A percentile compares a stretch with the other conserved stretches of the same genome.
Conservation (phyloP, 2,329 filamentous ascomycete genomes). For the Fusarium ramigenum region DNA sequence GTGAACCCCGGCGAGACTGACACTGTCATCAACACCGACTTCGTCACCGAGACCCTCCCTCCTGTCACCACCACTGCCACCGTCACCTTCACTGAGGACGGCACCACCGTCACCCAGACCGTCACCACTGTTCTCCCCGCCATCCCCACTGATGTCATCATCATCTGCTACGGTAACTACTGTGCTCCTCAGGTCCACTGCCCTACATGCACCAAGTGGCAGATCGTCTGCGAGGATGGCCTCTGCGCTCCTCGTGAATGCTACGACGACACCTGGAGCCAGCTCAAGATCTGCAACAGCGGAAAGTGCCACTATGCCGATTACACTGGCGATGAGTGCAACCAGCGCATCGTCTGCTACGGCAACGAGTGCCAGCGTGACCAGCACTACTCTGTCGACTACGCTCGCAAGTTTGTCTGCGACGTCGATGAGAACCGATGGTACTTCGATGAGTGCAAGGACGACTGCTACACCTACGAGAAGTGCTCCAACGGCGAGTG, state of each 20-base stretch:
- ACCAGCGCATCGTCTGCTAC: constrained; percentile 49
- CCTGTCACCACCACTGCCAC: constrained; percentile 39
- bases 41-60: constrained; percentile 40
- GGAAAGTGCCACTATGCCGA: constrained; percentile 45
- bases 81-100: constrained; percentile 43
- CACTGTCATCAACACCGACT: constrained; percentile 26
- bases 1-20: constrained; percentile 23
- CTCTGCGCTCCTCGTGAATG: constrained; percentile 45
- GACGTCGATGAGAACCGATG: constrained; percentile 40
- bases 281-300: constrained; percentile 48
- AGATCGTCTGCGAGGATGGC: constrained; percentile 49
- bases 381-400: constrained; percentile 43
- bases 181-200: constrained; percentile 44
- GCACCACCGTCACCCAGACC: constrained; percentile 37
- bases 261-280: constrained; percentile 39
- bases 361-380: constrained; percentile 43
- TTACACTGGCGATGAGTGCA: constrained; percentile 44
- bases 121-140: constrained; percentile 34
- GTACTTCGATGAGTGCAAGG: constrained; percentile 44
- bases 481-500: constrained; percentile 42
- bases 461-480: constrained; percentile 44
- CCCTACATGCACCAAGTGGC: constrained; percentile 39
- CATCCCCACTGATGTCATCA: constrained; percentile 34
- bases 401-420: constrained; percentile 48
- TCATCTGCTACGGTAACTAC: constrained; percentile 46